Evolutionary conservation across 1,284 basidiomycete species (phyloP).

Genomic region (Cutaneotrichosporon cutaneum): DNA sequence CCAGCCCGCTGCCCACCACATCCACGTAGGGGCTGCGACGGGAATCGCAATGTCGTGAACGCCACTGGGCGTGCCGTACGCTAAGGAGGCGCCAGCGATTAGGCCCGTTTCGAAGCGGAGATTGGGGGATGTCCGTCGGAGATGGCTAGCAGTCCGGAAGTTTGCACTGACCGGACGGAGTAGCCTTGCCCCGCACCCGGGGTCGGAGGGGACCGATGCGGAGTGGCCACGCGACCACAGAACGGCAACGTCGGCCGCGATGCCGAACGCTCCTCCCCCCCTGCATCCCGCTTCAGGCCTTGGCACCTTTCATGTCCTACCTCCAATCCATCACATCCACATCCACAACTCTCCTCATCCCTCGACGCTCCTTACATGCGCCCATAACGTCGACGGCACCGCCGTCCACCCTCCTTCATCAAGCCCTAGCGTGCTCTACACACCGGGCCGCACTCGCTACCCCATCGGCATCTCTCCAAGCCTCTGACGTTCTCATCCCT

Average conservation of each 20-base stretch:
- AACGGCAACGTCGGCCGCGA: too few species aligned
- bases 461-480: background rate
- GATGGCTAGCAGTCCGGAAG: too few species aligned
- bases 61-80: background rate
- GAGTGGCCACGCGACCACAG: background rate
- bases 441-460: background rate
- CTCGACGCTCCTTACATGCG: background rate
- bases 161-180: background rate
- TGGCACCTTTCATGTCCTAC: background rate
- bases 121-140: background rate
- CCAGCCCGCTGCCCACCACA: background rate
- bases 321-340: background rate
- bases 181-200: background rate
- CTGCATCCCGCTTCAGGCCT: too few species aligned
- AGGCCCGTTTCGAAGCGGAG: background rate
- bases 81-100: background rate
- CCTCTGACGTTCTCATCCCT: too few species aligned
- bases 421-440: background rate
- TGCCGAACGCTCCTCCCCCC: too few species aligned
- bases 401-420: background rate
- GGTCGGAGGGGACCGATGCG: background rate
- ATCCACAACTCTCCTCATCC: background rate
- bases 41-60: background rate
- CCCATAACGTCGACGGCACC: background rate
- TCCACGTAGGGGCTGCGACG: background rate